These are phyloP conservation scores for Solanum tarijense DNA, from an alignment of 257 asterid genomes.

Conservation along the genomic window DNA sequence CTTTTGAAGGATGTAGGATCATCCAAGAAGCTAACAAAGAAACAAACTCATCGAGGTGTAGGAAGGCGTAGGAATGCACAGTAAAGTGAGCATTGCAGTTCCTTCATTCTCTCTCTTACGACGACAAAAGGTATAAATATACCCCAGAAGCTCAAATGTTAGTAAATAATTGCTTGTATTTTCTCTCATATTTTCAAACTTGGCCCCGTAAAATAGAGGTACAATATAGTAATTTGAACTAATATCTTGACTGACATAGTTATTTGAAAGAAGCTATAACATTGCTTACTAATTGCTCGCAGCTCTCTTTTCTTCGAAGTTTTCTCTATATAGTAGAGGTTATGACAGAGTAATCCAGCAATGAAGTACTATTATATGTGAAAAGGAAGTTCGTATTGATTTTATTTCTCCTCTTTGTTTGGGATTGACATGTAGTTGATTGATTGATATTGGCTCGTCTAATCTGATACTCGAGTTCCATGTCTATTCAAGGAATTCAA, in stretches of 20 bases:
- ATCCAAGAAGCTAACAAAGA: background rate
- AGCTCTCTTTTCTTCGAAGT: background rate
- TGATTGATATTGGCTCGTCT: background rate
- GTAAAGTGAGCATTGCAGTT: background rate
- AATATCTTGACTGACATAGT: background rate
- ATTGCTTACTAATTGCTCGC: background rate
- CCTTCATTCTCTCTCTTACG: background rate
- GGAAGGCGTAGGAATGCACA: slow-evolving; percentile 5
- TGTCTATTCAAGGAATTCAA: background rate
- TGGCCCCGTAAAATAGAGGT: background rate
- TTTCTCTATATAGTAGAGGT: background rate
- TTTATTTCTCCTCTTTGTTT: background rate
- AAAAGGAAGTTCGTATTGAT: background rate
- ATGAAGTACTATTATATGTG: background rate
- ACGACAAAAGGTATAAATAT: background rate
- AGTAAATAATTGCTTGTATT: background rate
- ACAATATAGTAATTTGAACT: background rate
- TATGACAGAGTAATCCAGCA: background rate
- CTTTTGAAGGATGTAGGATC: background rate
- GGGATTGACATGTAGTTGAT: background rate
- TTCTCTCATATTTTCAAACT: background rate
- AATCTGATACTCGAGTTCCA: background rate
- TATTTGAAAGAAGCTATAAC: background rate
- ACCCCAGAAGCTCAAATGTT: background rate
- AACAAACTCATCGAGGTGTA: background rate